Base-by-base conservation (phyloP, 768 basidiomycete species). In the Exsudoporus frostii region DNA sequence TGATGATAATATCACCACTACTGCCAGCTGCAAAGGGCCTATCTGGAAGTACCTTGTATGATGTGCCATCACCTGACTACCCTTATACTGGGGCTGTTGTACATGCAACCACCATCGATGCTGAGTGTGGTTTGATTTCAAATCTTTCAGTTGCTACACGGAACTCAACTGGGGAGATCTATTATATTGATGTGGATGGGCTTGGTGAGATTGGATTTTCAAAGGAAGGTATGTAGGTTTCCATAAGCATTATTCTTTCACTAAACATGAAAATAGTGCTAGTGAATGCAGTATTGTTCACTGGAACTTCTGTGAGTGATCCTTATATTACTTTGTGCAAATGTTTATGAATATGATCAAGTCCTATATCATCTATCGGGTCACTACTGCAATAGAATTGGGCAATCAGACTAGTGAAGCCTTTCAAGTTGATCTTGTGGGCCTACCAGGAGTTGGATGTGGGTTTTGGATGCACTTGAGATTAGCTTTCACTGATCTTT, bases 21-120 rank as follows among this genome's bases (percentile, higher is more conserved):
- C 20, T 50, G 6, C 2, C 44, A 15, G 48, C 58, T 40, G 48
- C 51, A 0, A 46, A 55, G 29, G 29, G 9, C 29, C 29, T 29
- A 9, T 29, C 29, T 29, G 29, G 29, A 10, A 29, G 29, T 7
- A 3, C 51, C 17, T 36, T 65, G n/a, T 66, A 59, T 47, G 65
- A 66, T 22, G 47, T 65, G 0, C 59, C 53, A 20, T 20, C 24
- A 2, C 5, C 44, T 9, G 48, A 46, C 9, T n/a, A 30, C 14
- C 10, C 38, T 2, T 48, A 52, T 10, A 50, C 42, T 29, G 54
- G 53, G 4, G 55, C 58, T 8, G 22, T 41, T 13, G 65, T 66
- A 2, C 46, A 58, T 49, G 56, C 55, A 14, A 66, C 60, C 24
- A 58, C 40, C 1, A 51, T 66, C 2, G 45, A 11, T 44, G 51